Conservation (phyloP, 2,329 filamentous ascomycete species). For the Cryoendolithus antarcticus region DNA sequence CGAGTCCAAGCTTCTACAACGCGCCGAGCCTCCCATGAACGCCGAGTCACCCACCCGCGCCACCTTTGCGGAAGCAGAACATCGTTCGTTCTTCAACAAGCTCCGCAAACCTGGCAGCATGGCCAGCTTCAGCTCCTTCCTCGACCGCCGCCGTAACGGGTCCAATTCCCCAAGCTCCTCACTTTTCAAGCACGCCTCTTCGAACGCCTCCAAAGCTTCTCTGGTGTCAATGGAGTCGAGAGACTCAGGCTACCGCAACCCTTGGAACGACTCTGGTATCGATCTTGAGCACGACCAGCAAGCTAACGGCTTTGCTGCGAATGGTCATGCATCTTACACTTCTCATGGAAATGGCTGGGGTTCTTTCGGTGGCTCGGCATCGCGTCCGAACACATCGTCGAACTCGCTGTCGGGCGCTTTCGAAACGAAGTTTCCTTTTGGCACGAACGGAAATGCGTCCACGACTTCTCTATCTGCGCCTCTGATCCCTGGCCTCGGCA, state of each 20-base stretch:
- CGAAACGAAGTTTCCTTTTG: slow-evolving; percentile 54
- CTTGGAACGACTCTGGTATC: slow-evolving; percentile 95
- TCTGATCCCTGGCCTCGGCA: slow-evolving; percentile 26
- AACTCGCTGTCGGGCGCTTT: slow-evolving; percentile 51
- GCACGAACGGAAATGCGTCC: slow-evolving; percentile 30
- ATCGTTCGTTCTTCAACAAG: slow-evolving; percentile 78
- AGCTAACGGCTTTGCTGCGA: slow-evolving; percentile 3
- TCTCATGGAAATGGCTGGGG: slow-evolving; percentile 35
- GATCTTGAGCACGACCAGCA: slow-evolving; percentile 74
- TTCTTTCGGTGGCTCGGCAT: slow-evolving; percentile 35
- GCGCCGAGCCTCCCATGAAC: slow-evolving; percentile 63
- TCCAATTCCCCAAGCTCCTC: slow-evolving; percentile 52
- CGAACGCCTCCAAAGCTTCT: slow-evolving; percentile 87
- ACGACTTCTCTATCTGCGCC: slow-evolving; percentile 26
- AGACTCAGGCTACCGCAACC: slow-evolving; percentile 88
- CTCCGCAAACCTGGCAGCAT: slow-evolving; percentile 91
- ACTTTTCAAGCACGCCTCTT: slow-evolving; percentile 78
- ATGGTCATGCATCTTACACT: slow-evolving; percentile 4
- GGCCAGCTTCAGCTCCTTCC: slow-evolving; percentile 88
- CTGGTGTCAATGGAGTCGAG: slow-evolving; percentile 93
- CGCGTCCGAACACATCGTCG: slow-evolving; percentile 51
- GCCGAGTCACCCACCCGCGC: slow-evolving; percentile 84
- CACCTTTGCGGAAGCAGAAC: slow-evolving; percentile 71
- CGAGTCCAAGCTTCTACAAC: slow-evolving; percentile 89
- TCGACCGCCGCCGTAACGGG: slow-evolving; percentile 89